Conservation (phyloP, 345 rosid species). For the Chamaenerion angustifolium region DNA sequence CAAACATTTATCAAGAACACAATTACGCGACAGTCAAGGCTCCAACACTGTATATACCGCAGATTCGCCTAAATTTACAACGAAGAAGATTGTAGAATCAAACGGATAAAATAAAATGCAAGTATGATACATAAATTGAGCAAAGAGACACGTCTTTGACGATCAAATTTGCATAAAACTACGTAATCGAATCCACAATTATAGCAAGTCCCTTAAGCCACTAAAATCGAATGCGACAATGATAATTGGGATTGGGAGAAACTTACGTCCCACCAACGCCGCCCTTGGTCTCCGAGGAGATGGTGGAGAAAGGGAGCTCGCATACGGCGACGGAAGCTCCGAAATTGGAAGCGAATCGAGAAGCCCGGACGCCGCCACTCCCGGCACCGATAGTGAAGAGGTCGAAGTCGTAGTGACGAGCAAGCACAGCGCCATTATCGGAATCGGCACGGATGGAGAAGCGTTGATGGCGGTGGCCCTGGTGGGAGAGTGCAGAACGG, state of each 20-base stretch:
- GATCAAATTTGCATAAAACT: too few species aligned
- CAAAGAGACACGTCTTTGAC: too few species aligned
- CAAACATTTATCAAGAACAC: too few species aligned
- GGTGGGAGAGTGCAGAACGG: constrained; percentile 10
- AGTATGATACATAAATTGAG: too few species aligned
- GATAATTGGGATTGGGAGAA: background rate
- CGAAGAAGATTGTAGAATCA: too few species aligned
- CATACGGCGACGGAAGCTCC: constrained; percentile 91
- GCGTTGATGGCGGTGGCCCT: constrained; percentile 17
- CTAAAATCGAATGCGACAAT: too few species aligned
- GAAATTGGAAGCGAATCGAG: constrained; percentile 74
- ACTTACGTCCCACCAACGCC: constrained; percentile 98
- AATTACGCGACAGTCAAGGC: too few species aligned
- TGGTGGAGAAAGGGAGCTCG: constrained; percentile 83
- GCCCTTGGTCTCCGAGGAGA: constrained; percentile 81
- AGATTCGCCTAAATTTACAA: too few species aligned
- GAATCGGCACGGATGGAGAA: constrained; percentile 31
- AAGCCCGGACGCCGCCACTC: constrained; percentile 93
- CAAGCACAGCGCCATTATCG: constrained; percentile 47
- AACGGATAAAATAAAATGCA: too few species aligned
- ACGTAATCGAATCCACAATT: too few species aligned
- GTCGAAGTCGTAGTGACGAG: constrained; percentile 66
- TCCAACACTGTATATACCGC: too few species aligned
- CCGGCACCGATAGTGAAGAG: constrained; percentile 97
- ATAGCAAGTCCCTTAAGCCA: too few species aligned